These are phyloP conservation scores for Eleusine coracana DNA, from an alignment of 176 grass and related monocot species.

Conservation along the genomic window DNA sequence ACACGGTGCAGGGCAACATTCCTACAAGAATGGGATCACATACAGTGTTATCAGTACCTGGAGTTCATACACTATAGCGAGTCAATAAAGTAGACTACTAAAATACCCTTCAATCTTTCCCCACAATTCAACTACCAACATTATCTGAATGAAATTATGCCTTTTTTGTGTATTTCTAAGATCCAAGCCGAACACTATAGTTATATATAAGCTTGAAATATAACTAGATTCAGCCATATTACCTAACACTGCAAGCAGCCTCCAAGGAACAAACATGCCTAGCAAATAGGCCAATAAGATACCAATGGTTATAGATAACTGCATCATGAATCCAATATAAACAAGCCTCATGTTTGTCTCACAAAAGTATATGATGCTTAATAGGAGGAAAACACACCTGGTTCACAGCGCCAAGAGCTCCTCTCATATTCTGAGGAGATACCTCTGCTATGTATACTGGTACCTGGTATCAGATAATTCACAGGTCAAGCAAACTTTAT, in stretches of 20 bases:
- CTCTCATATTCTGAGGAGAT: constrained; percentile 92
- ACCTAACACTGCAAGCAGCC: constrained; percentile 95
- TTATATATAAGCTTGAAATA: constrained; percentile 2
- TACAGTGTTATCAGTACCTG: constrained; percentile 27
- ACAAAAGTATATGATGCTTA: not conserved
- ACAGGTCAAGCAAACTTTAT: constrained; percentile 14
- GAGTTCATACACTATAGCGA: not conserved
- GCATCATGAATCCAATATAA: constrained; percentile 15
- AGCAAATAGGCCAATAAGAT: constrained; percentile 88
- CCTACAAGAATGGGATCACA: constrained; percentile 49
- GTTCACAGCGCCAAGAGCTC: constrained; percentile 85
- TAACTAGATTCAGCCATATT: constrained; percentile 24
- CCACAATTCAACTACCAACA: too few relatives aligned
- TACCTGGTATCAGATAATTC: constrained; percentile 54
- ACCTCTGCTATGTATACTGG: constrained; percentile 99
- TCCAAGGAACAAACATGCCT: constrained; percentile 97
- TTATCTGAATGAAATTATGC: not conserved
- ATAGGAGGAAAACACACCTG: constrained; percentile 50
- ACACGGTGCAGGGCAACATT: constrained; percentile 78
- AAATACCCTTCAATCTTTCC: not conserved
- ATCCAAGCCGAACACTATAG: not conserved
- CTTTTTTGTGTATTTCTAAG: not conserved
- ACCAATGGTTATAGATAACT: constrained; percentile 90
- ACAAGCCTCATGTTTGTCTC: constrained; percentile 1
- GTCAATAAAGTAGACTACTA: not conserved